phyloP scores from a whole-genome alignment of 352 stramenopile genomes.

The Pythium brachiatum region DNA sequence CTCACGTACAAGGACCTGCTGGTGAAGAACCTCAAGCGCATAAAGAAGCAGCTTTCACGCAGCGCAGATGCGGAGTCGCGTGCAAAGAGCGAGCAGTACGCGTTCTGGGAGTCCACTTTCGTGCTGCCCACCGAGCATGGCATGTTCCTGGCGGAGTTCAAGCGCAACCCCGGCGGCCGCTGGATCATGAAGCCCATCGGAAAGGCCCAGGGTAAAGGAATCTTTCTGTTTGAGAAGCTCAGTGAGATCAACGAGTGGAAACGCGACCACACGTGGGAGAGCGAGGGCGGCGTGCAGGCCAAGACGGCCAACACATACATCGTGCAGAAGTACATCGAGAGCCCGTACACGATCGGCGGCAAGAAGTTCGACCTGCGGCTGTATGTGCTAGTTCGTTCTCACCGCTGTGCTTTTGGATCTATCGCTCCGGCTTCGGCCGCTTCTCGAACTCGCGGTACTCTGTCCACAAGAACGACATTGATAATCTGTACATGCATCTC shows the following conservation, averaged over 20 bases:
- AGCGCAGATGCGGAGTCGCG: constrained; percentile 40
- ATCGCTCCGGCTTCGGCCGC: constrained; percentile 72
- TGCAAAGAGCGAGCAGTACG: constrained; percentile 46
- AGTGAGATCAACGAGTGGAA: constrained; percentile 79
- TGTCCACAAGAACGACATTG: constrained; percentile 30
- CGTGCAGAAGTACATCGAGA: constrained; percentile 88
- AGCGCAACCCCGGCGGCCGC: constrained; percentile 47
- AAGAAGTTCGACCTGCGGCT: constrained; percentile 93
- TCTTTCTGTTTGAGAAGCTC: constrained; percentile 83
- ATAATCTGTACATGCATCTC: constrained; percentile 86
- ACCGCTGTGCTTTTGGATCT: constrained; percentile 42
- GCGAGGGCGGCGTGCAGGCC: constrained; percentile 31
- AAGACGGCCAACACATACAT: constrained; percentile 52
- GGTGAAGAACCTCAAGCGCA: constrained; percentile 92
- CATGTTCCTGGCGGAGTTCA: constrained; percentile 74
- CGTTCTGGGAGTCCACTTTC: constrained; percentile 75
- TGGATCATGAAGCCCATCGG: constrained; percentile 96
- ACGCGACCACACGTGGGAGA: constrained; percentile 29
- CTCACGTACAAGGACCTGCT: constrained; percentile 89
- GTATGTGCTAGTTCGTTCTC: constrained; percentile 82
- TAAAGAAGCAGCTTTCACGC: constrained; percentile 78
- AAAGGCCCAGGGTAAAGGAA: constrained; percentile 58
- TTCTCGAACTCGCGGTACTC: constrained; percentile 54
- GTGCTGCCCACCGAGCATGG: constrained; percentile 88
- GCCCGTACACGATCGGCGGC: constrained; percentile 85